Evolutionary conservation across 2,329 filamentous ascomycete genomes (phyloP).

Genomic region (Reticulascus tulasneorum): DNA sequence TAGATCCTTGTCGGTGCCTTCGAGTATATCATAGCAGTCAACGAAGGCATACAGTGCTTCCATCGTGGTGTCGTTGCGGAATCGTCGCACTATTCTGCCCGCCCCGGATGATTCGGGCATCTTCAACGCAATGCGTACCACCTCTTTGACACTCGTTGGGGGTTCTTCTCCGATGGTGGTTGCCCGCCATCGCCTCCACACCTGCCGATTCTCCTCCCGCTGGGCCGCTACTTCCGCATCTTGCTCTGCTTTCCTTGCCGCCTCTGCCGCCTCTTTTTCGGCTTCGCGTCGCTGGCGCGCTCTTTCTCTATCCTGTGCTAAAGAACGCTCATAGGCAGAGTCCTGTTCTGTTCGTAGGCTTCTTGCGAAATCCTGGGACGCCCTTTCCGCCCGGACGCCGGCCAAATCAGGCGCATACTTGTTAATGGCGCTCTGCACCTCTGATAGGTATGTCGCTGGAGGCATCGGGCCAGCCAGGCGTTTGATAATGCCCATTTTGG

Average conservation of each 20-base stretch:
- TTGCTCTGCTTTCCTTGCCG: constrained; percentile 57
- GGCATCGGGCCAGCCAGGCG: constrained; percentile 71
- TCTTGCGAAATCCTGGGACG: constrained; percentile 76
- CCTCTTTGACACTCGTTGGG: constrained; percentile 53
- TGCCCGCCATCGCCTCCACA: constrained; percentile 81
- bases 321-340: constrained; percentile 84
- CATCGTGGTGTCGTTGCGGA: constrained; percentile 63
- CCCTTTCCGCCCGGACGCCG: constrained; percentile 68
- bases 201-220: constrained; percentile 41
- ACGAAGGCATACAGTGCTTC: constrained; percentile 96
- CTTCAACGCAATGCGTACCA: constrained; percentile 67
- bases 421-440: constrained; percentile 68
- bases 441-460: constrained; percentile 67
- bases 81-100: constrained; percentile 73
- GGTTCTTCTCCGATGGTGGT: constrained; percentile 67
- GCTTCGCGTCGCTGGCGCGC: constrained; percentile 73
- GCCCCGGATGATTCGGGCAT: constrained; percentile 58
- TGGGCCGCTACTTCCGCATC: constrained; percentile 58
- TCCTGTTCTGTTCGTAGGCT: constrained; percentile 85
- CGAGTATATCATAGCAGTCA: constrained; percentile 74
- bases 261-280: constrained; percentile 65
- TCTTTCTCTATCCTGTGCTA: constrained; percentile 84
- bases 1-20: constrained; percentile 29
- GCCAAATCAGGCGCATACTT: constrained; percentile 74
- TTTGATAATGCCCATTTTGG: constrained; percentile 86